phyloP scores from a whole-genome alignment of 2,329 filamentous ascomycete genomes.

The Bisporella sp. region DNA sequence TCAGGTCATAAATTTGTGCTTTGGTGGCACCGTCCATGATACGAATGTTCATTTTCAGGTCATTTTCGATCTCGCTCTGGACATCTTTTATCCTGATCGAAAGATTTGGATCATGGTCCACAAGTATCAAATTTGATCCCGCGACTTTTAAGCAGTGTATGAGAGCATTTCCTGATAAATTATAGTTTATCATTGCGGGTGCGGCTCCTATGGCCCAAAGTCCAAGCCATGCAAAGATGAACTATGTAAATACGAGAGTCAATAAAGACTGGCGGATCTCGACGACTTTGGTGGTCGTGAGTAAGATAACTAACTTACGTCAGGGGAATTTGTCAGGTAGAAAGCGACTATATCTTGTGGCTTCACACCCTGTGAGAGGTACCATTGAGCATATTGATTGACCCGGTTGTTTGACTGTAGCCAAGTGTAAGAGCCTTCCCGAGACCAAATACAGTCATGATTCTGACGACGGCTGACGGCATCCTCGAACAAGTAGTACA shows the following conservation, averaged over 20 bases:
- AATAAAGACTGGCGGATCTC: too few relatives aligned
- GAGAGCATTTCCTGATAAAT: conserved; percentile 55
- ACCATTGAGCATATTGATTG: conserved; percentile 56
- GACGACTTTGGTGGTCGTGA: too few relatives aligned
- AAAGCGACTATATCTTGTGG: conserved; percentile 56
- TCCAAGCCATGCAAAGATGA: conserved; percentile 58
- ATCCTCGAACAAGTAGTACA: conserved; percentile 61
- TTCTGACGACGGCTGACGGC: conserved; percentile 44
- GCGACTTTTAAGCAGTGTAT: conserved; percentile 58
- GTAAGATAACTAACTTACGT: conserved; percentile 24
- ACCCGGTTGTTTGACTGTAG: conserved; percentile 46
- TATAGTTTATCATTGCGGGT: conserved; percentile 66
- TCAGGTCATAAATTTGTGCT: conserved; percentile 38
- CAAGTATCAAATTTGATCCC: conserved; percentile 47
- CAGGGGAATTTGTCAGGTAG: conserved; percentile 60
- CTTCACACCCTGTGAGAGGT: conserved; percentile 49
- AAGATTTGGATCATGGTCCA: conserved; percentile 49
- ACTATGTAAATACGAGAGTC: conserved; percentile 23
- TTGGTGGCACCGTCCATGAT: conserved; percentile 42
- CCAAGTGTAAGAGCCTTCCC: conserved; percentile 53
- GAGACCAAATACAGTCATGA: conserved; percentile 60
- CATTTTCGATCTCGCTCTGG: conserved; percentile 39
- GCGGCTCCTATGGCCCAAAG: conserved; percentile 59
- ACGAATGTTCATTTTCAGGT: conserved; percentile 46
- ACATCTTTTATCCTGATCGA: conserved; percentile 51